These are phyloP conservation scores for Meira nashicola DNA, from an alignment of 1,284 basidiomycete species.

Conservation along the genomic window DNA sequence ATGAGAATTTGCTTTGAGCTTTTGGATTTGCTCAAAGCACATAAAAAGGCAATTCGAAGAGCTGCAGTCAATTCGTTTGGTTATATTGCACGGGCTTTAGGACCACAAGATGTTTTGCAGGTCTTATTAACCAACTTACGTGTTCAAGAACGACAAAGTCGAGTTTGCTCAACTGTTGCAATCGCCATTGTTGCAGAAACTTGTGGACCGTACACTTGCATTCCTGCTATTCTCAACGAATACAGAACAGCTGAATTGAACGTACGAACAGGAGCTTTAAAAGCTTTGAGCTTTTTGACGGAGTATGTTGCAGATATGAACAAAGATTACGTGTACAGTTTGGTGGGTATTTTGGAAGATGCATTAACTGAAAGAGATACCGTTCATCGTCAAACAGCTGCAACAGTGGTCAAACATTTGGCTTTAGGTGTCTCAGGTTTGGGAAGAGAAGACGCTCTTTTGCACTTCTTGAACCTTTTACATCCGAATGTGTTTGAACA, in stretches of 20 bases:
- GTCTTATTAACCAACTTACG: conserved; percentile 93
- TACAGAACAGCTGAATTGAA: conserved; percentile 93
- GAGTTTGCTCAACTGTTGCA: conserved; percentile 96
- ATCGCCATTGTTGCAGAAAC: conserved; percentile 81
- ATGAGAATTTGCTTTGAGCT: conserved; percentile 99
- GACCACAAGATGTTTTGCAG: conserved; percentile 94
- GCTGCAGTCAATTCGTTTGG: conserved; percentile 99
- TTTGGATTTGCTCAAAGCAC: conserved; percentile 92
- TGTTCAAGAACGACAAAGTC: conserved; percentile 97
- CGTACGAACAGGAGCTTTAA: conserved; percentile 97
- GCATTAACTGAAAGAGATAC: conserved; percentile 95
- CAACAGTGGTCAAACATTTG: conserved; percentile 97
- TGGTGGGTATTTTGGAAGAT: conserved; percentile 95
- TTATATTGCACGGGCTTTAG: conserved; percentile 98
- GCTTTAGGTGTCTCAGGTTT: conserved; percentile 94
- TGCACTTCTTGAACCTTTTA: conserved; percentile 94
- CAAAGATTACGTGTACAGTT: conserved; percentile 94
- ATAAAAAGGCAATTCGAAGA: conserved; percentile 97
- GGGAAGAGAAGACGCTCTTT: conserved; percentile 94
- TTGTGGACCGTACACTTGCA: conserved; percentile 96
- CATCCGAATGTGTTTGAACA: conserved; percentile 99
- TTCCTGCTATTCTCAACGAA: conserved; percentile 96
- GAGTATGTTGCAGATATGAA: conserved; percentile 99
- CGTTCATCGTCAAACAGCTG: conserved; percentile 95
- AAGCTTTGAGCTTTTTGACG: conserved; percentile 95